Percentiles rank a stretch among this genome's conserved stretches.
phyloP scores from a whole-genome alignment of 2,329 filamentous ascomycete species.

The Pseudogymnoascus pannorum region DNA sequence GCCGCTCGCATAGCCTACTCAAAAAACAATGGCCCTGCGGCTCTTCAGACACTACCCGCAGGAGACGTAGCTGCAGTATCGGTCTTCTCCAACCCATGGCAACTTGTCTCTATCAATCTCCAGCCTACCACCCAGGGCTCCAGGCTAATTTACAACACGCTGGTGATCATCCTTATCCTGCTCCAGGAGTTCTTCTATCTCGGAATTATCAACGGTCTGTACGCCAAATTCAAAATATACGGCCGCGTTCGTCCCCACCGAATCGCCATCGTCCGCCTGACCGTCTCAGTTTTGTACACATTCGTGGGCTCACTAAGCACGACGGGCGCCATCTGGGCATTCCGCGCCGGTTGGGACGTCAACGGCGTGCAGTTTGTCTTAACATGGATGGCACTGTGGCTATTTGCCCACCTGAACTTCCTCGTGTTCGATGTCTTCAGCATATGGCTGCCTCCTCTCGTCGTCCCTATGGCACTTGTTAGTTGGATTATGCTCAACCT shows the following conservation, averaged over 20 bases:
- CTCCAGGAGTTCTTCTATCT: conserved; percentile 29
- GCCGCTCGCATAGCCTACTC: conserved; percentile 25
- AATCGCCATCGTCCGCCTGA: conserved; percentile 24
- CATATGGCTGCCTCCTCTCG: conserved; percentile 29
- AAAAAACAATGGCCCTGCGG: conserved; percentile 16
- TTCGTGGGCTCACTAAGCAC: conserved; percentile 33
- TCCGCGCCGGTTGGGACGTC: conserved; percentile 36
- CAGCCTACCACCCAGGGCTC: conserved; percentile 30
- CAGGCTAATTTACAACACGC: conserved; percentile 32
- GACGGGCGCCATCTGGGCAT: conserved; percentile 39
- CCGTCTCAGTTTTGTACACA: conserved; percentile 28
- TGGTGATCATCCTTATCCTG: conserved; percentile 32
- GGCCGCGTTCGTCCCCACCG: conserved; percentile 18
- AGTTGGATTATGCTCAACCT: conserved; percentile 62
- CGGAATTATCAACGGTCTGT: conserved; percentile 25
- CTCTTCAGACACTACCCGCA: conserved; percentile 20
- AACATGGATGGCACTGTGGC: conserved; percentile 53
- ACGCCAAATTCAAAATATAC: conserved; percentile 23
- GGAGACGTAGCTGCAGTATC: conserved; percentile 23
- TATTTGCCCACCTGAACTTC: conserved; percentile 48
- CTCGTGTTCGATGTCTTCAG: conserved; percentile 34
- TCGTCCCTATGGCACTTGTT: conserved; percentile 37
- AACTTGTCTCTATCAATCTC: conserved; percentile 25
- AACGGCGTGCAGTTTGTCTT: conserved; percentile 48
- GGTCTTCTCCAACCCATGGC: conserved; percentile 31